Evolutionary conservation across 768 basidiomycete species (phyloP).

Genomic region (Tricholoma matsutake): DNA sequence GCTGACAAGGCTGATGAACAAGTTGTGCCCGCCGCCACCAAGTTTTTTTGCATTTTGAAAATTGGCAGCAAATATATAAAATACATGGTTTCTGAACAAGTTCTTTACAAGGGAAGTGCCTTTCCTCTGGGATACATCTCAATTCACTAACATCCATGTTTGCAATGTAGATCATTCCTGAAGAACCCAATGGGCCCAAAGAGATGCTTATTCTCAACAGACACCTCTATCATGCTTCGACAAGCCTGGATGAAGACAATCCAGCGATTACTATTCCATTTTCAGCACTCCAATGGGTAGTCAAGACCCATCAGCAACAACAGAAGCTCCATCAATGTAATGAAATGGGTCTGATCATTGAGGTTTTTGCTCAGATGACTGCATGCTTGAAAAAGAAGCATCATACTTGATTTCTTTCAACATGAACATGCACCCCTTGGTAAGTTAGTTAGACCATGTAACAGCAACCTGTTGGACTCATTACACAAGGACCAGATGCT

Average conservation of each 20-base stretch:
- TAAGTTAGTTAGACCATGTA: no score
- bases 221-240: not conserved
- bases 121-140: not conserved
- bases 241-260: not conserved
- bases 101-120: not conserved
- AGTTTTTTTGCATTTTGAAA: not conserved
- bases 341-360: not conserved
- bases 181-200: not conserved
- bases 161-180: not conserved
- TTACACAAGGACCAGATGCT: no score
- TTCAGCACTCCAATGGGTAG: not conserved
- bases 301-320: not conserved
- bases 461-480: no score
- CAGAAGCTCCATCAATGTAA: not conserved
- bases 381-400: not conserved
- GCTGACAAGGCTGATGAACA: not conserved
- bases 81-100: not conserved
- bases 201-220: not conserved
- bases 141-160: not conserved
- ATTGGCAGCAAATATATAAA: not conserved
- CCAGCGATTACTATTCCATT: not conserved
- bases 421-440: no score
- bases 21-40: not conserved
- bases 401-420: no score
- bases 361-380: no score